Conservation (phyloP, 495 filamentous ascomycete species). For the Apiosordaria backusii region DNA sequence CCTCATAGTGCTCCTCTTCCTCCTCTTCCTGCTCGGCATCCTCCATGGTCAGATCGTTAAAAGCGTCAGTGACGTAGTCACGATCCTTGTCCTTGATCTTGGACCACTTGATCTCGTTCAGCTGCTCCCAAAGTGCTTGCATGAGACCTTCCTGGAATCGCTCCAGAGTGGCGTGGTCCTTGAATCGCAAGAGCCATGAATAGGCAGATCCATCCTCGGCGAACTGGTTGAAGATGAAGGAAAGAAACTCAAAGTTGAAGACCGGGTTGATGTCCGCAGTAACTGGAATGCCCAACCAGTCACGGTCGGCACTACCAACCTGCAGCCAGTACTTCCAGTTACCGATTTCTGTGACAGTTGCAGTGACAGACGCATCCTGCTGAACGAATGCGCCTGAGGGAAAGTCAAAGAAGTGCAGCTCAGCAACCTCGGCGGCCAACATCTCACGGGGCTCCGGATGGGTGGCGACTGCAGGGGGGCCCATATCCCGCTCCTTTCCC, state of each 20-base stretch:
- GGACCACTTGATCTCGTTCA: slow-evolving; percentile 91
- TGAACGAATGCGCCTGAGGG: slow-evolving; percentile 74
- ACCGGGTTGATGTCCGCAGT: slow-evolving; percentile 92
- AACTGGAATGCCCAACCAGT: slow-evolving; percentile 87
- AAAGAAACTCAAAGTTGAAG: slow-evolving; percentile 97
- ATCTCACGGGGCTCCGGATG: slow-evolving; percentile 70
- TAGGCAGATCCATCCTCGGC: slow-evolving; percentile 82
- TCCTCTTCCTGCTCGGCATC: slow-evolving; percentile 62
- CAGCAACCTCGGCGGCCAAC: slow-evolving; percentile 70
- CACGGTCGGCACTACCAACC: slow-evolving; percentile 68
- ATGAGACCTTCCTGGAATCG: slow-evolving; percentile 91
- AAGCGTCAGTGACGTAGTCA: slow-evolving; percentile 93
- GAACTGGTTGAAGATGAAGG: slow-evolving; percentile 98
- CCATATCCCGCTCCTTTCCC: slow-evolving; percentile 38
- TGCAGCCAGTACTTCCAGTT: slow-evolving; percentile 96
- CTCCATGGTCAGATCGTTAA: slow-evolving; percentile 92
- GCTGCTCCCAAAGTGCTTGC: slow-evolving; percentile 93
- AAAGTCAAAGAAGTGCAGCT: slow-evolving; percentile 93
- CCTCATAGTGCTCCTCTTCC: slow-evolving; percentile 58
- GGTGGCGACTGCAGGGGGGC: slow-evolving; percentile 48
- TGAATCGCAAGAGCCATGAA: slow-evolving; percentile 94
- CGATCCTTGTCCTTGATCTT: slow-evolving; percentile 88
- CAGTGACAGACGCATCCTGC: slow-evolving; percentile 70
- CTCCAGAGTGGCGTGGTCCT: slow-evolving; percentile 72
- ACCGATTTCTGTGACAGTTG: slow-evolving; percentile 80